Base-by-base conservation (phyloP, 1,284 basidiomycete genomes). In the Marasmius oreades region DNA sequence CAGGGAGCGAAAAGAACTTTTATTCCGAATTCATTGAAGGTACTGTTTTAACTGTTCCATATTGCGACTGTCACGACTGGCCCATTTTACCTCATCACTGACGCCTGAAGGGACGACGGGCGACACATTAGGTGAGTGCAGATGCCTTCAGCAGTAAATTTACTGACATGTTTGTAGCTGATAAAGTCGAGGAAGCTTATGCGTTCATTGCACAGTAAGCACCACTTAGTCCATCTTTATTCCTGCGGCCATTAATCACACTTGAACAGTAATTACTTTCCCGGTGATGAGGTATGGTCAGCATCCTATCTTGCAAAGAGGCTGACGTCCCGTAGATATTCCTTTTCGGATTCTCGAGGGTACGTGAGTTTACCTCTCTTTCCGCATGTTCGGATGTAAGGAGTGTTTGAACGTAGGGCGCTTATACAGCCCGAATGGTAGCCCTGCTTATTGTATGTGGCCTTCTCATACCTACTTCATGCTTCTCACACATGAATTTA, bases 141-240 rank as follows among this genome's bases (percentile, higher is more conserved):
- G 11, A 14, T 26, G 36, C 33, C n/a, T 34, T 14, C 3, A 12
- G 48, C 31, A 47, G 23, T 51, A n/a, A n/a, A 20, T 36, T 39
- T 47, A 16, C 22, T 50, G 11, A 22, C 14, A 43, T 55, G 45
- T 52, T 11, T 47, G 76, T 52, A 88, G 86, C 70, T 37, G 81
- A 82, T 53, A 88, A 88, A 64, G 84, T 89, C 3, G 82, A 88
- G 67, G 85, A 88, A 60, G 85, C 83, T 23, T 89, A 88, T 68
- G 83, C 78, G 10, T 89, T 89, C 66, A 84, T 89, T 63, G 78
- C 87, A 12, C 85, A 88, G 86, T 87, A 64, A 67, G 28, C 22
- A 14, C 47, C 44, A 23, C 14, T 24, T 47, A 16, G 24, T 56
- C n/a, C 50, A 44, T 44, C 34, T 16, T 36, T 14, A 31, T 22